These are phyloP conservation scores for Heliamphora exappendiculata DNA, from an alignment of 148 eudicot species.

Conservation along the genomic window DNA sequence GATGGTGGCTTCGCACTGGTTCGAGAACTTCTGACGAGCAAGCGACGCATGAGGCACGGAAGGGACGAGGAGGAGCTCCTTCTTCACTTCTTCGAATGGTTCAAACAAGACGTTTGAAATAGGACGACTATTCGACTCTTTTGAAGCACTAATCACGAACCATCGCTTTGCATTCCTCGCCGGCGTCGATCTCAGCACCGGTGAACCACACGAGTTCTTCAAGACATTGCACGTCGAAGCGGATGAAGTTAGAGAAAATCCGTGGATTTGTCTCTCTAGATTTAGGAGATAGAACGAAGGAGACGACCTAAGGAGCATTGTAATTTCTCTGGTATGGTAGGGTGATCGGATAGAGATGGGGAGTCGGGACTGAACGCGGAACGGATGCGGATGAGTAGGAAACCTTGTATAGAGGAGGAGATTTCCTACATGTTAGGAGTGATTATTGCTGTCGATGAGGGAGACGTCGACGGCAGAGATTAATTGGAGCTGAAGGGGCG, in stretches of 20 bases:
- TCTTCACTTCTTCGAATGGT: slow-evolving; percentile 91
- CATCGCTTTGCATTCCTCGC: not conserved
- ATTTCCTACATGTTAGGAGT: not conserved
- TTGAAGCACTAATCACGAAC: slow-evolving; percentile 2
- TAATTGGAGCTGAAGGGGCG: not conserved
- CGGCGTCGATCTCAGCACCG: not conserved
- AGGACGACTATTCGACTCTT: slow-evolving; percentile 33
- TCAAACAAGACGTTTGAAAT: slow-evolving; percentile 55
- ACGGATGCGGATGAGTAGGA: too few relatives aligned
- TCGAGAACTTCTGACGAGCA: slow-evolving; percentile 66
- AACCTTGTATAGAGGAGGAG: not conserved
- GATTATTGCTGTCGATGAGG: not conserved
- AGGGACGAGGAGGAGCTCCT: slow-evolving; percentile 67
- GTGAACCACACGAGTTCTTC: not conserved
- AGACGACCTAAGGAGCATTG: not conserved
- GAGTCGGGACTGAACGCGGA: not conserved
- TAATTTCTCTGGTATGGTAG: not conserved
- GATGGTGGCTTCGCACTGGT: slow-evolving; percentile 58
- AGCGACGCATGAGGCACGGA: slow-evolving; percentile 57
- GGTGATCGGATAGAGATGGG: not conserved
- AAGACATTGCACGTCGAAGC: not conserved
- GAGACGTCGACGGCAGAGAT: not conserved
- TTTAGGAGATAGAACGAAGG: not conserved
- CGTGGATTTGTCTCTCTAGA: not conserved
- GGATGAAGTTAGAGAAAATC: not conserved